phyloP scores from a whole-genome alignment of 2,329 filamentous ascomycete genomes.

The Clarireedia paspali region DNA sequence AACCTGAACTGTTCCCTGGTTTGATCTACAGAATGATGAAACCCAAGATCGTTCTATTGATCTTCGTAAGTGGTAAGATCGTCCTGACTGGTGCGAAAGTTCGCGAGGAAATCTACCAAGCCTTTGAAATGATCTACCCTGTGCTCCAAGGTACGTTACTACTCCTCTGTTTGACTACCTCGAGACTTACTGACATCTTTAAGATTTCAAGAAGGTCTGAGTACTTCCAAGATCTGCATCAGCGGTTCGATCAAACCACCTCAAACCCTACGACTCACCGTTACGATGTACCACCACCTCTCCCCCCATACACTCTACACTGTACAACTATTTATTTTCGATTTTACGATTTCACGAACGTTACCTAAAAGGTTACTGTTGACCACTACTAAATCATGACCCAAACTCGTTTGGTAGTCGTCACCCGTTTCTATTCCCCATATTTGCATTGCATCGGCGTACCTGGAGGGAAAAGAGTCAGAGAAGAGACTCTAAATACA shows the following conservation, averaged over 20 bases:
- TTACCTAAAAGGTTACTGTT: constrained; percentile 19
- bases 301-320: constrained; percentile 9
- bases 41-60: constrained; percentile 95
- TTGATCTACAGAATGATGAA: constrained; percentile 99
- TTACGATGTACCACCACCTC: constrained; percentile 25
- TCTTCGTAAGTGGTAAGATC: constrained; percentile 98
- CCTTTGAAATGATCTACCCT: constrained; percentile 95
- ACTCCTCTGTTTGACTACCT: neutral
- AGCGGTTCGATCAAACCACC: constrained; percentile 26
- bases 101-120: constrained; percentile 94
- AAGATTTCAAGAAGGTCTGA: constrained; percentile 33
- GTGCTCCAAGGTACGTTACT: constrained; percentile 68
- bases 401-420: constrained; percentile 17
- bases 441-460: constrained; percentile 29
- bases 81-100: constrained; percentile 97
- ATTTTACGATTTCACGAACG: constrained; percentile 28
- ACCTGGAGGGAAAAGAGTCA: constrained; percentile 18
- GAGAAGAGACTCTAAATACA: constrained; percentile 19
- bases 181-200: constrained; percentile 13
- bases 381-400: neutral
- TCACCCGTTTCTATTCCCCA: constrained; percentile 16
- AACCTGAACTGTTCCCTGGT: constrained; percentile 96
- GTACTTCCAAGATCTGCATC: constrained; percentile 20
- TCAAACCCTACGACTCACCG: constrained; percentile 7
- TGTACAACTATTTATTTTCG: constrained; percentile 26